Conservation (phyloP, 768 basidiomycete species). For the Cubamyces lactineus region DNA sequence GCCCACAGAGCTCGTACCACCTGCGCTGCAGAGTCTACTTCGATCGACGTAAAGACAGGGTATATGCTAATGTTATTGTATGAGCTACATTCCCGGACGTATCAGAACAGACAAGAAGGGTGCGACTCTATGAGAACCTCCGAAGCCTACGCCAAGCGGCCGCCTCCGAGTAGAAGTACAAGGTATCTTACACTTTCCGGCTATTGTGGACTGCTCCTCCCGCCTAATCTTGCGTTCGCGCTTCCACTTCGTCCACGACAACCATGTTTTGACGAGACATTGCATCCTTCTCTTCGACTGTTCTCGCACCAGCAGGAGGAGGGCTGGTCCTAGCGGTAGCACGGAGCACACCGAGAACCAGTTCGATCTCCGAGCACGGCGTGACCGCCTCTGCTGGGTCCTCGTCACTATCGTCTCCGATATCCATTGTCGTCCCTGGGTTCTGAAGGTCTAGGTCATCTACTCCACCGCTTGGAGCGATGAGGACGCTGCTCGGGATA, state of each 20-base stretch:
- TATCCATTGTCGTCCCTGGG: not conserved
- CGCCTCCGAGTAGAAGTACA: too few species aligned
- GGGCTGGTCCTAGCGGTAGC: too few species aligned
- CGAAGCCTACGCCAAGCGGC: too few species aligned
- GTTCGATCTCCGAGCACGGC: slow-evolving; percentile 11
- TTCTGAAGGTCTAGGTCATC: not conserved
- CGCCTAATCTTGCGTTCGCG: not conserved
- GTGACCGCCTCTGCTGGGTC: slow-evolving; percentile 16
- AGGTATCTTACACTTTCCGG: too few species aligned
- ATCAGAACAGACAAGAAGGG: too few species aligned
- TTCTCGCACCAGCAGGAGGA: too few species aligned
- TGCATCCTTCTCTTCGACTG: not conserved
- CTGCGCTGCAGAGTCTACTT: slow-evolving; percentile 6
- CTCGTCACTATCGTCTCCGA: slow-evolving; percentile 17
- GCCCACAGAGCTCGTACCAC: slow-evolving; percentile 19
- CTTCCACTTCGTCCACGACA: not conserved
- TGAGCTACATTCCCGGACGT: not conserved
- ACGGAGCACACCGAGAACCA: not conserved
- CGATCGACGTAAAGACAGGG: not conserved
- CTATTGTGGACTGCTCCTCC: not conserved
- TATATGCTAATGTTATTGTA: not conserved
- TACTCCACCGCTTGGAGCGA: too few species aligned
- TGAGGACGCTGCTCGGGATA: too few species aligned
- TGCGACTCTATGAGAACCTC: too few species aligned
- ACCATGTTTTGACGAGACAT: not conserved